phyloP scores from a whole-genome alignment of 2,329 filamentous ascomycete species.

The Didymella lethalis region DNA sequence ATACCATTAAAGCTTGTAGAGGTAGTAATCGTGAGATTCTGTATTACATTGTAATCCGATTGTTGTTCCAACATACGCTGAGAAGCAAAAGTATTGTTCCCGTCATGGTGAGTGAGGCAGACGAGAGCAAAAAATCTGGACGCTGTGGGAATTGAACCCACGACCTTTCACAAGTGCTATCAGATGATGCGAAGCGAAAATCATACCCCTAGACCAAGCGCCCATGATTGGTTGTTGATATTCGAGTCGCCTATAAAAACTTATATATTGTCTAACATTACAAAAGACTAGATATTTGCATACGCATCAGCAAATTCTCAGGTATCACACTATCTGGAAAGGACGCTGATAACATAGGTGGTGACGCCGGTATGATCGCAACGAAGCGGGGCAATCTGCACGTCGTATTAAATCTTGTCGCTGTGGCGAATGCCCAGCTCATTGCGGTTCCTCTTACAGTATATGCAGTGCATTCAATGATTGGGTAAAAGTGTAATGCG shows the following conservation, averaged over 20 bases:
- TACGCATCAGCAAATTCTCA: no score
- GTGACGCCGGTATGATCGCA: no score
- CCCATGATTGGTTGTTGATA: slow-evolving; percentile 18
- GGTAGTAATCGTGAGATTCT: neutral
- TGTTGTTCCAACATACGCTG: neutral
- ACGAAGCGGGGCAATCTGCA: neutral
- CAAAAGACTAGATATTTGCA: no score
- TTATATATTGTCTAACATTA: no score
- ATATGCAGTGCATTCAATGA: neutral
- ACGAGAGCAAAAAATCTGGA: slow-evolving; percentile 9
- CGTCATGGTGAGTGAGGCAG: neutral
- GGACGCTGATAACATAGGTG: no score
- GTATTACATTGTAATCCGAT: neutral
- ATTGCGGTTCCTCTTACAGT: neutral
- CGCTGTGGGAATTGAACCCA: slow-evolving; percentile 28
- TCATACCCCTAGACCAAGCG: slow-evolving; percentile 20
- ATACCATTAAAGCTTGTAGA: neutral
- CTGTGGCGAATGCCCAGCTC: neutral
- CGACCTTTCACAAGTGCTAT: slow-evolving; percentile 21
- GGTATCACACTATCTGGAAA: no score
- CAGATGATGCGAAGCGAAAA: slow-evolving; percentile 22
- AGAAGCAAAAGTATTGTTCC: neutral
- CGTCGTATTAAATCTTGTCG: neutral
- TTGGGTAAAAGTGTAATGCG: no score
- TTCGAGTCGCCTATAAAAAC: no score